These are phyloP conservation scores for Boletus insuetus DNA, from an alignment of 768 basidiomycete species.

Conservation along the genomic window DNA sequence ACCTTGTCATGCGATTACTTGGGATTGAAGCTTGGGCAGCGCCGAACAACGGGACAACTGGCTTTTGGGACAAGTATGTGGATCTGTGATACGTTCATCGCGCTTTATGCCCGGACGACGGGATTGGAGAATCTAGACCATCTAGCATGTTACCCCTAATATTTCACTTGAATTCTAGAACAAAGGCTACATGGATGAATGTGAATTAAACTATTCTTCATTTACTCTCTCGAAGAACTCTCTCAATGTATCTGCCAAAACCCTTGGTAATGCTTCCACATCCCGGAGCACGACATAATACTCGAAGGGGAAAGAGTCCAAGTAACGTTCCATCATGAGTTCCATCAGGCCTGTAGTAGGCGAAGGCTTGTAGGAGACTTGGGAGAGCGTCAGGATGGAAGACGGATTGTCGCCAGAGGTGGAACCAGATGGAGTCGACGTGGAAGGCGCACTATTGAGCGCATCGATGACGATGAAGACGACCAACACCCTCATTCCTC, in stretches of 20 bases:
- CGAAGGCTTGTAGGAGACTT: constrained; percentile 72
- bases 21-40: constrained; percentile 57
- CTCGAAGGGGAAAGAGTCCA: constrained; percentile 97
- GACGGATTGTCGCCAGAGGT: constrained; percentile 40
- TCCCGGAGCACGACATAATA: constrained; percentile 92
- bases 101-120: background rate
- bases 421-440: constrained; percentile 7
- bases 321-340: constrained; percentile 81
- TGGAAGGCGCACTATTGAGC: constrained; percentile 49
- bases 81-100: constrained; percentile 6
- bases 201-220: constrained; percentile 42
- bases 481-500: constrained; percentile 89
- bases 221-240: constrained; percentile 90
- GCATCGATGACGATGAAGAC: constrained; percentile 97
- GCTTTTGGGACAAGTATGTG: constrained; percentile 84
- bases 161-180: background rate
- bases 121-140: background rate
- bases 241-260: constrained; percentile 81
- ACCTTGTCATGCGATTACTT: constrained; percentile 72
- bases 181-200: background rate
- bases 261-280: constrained; percentile 89
- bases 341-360: constrained; percentile 66
- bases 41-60: constrained; percentile 69
- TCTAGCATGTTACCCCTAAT: constrained; percentile 3
- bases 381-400: constrained; percentile 92